phyloP scores from a whole-genome alignment of 352 stramenopile species.

The Pythium sp. region DNA sequence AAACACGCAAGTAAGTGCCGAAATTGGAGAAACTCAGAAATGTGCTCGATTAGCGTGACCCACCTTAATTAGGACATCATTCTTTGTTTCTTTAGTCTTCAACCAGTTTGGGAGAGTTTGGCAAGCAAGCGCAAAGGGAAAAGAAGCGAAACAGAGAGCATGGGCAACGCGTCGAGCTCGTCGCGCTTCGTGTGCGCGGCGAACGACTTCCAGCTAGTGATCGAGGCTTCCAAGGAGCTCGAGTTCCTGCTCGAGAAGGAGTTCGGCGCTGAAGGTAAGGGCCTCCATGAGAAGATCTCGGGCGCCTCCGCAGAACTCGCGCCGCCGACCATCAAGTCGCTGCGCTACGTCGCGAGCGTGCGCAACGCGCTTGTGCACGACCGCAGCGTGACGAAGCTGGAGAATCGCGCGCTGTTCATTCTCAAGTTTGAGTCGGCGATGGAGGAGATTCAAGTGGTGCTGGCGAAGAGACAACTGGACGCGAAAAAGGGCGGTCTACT shows the following conservation, averaged over 20 bases:
- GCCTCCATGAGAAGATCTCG: slow-evolving; percentile 74
- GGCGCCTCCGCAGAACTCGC: slow-evolving; percentile 42
- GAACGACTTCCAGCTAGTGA: slow-evolving; percentile 84
- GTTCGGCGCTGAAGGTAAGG: slow-evolving; percentile 63
- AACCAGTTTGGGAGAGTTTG: not conserved
- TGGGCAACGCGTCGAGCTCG: not conserved
- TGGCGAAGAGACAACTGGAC: slow-evolving; percentile 51
- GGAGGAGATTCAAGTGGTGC: slow-evolving; percentile 57
- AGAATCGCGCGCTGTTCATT: slow-evolving; percentile 66
- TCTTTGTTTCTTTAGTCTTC: not conserved
- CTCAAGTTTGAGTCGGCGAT: slow-evolving; percentile 53
- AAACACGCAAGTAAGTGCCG: not conserved
- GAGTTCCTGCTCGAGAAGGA: slow-evolving; percentile 64
- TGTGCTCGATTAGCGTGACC: not conserved
- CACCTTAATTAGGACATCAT: not conserved
- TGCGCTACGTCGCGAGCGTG: slow-evolving; percentile 79
- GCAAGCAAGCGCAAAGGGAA: not conserved
- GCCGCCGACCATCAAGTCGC: slow-evolving; percentile 46
- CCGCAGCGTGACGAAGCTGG: slow-evolving; percentile 49
- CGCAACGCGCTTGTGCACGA: slow-evolving; percentile 84
- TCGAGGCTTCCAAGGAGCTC: slow-evolving; percentile 80
- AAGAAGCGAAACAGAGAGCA: not conserved
- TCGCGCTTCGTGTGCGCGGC: slow-evolving; percentile 30
- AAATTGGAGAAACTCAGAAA: not conserved
- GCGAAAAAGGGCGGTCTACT: slow-evolving; percentile 2